These are phyloP conservation scores for Taxawa tesnikishii DNA, from an alignment of 2,329 filamentous ascomycete species.

Conservation along the genomic window DNA sequence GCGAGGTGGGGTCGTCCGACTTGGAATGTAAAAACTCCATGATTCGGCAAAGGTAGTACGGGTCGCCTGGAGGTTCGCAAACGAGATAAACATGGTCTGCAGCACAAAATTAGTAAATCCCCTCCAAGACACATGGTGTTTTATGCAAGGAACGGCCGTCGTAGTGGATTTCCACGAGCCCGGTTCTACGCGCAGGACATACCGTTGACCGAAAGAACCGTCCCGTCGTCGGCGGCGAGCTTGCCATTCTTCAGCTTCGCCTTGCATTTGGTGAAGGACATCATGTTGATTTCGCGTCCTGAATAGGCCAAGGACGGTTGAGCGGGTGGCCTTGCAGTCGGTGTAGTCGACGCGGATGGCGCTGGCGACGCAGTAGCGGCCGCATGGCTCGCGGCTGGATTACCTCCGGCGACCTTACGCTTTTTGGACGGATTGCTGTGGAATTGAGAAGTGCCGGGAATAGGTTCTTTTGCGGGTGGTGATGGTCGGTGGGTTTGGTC, in stretches of 20 bases:
- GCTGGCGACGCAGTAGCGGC: conserved; percentile 13
- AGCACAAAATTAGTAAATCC: conserved; percentile 23
- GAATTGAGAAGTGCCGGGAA: conserved; percentile 46
- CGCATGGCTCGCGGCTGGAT: conserved; percentile 6
- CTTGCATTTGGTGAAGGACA: conserved; percentile 68
- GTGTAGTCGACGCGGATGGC: conserved; percentile 8
- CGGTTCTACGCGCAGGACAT: no score
- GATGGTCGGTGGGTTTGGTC: conserved; percentile 2
- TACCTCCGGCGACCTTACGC: conserved; percentile 58
- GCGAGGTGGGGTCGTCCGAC: conserved; percentile 53
- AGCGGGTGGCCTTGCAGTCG: conserved; percentile 17
- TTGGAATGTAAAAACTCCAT: conserved; percentile 92
- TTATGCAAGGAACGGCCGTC: no score
- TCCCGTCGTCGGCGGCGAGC: conserved; percentile 84
- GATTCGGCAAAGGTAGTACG: conserved; percentile 92
- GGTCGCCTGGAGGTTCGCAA: conserved; percentile 93
- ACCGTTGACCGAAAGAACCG: conserved; percentile 75
- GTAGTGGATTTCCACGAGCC: no score
- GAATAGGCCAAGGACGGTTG: conserved; percentile 27
- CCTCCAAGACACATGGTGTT: no score
- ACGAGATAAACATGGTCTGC: conserved; percentile 85
- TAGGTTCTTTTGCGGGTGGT: conserved; percentile 12
- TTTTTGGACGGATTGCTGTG: conserved; percentile 57
- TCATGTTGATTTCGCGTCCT: conserved; percentile 64
- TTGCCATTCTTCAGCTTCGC: conserved; percentile 61